Conservation (phyloP, 768 basidiomycete species). For the Sarcodon sp. region DNA sequence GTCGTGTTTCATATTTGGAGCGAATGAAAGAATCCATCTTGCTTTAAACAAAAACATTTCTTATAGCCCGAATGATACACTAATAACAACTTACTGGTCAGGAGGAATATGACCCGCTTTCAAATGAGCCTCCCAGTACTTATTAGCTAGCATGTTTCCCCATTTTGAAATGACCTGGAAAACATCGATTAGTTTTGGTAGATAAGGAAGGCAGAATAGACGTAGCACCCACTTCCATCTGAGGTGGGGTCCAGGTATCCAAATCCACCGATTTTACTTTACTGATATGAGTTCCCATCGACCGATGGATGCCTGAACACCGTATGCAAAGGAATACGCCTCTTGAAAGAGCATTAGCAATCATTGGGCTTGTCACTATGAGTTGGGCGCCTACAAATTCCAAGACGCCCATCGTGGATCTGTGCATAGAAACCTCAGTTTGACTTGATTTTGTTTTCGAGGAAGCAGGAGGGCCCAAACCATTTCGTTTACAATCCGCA, state of each 20-base stretch:
- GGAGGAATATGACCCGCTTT: conserved; percentile 85
- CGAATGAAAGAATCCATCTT: conserved; percentile 98
- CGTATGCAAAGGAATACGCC: conserved; percentile 94
- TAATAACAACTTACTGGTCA: conserved; percentile 67
- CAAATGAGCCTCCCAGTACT: conserved; percentile 96
- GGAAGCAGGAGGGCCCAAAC: conserved; percentile 27
- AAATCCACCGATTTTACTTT: conserved; percentile 96
- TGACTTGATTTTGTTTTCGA: background rate
- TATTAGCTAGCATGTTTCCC: conserved; percentile 88
- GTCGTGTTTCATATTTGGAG: conserved; percentile 86
- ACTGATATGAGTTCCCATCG: conserved; percentile 97
- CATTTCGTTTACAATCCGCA: conserved; percentile 94
- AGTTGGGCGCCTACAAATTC: conserved; percentile 56
- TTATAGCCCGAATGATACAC: background rate
- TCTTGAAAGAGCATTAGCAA: conserved; percentile 22
- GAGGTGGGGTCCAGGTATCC: conserved; percentile 95
- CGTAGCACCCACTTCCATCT: conserved; percentile 65
- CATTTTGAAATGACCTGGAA: conserved; percentile 75
- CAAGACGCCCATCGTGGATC: conserved; percentile 98
- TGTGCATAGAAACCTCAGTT: conserved; percentile 16
- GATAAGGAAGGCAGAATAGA: conserved; percentile 1
- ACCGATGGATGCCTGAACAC: conserved; percentile 94
- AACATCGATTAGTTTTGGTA: background rate
- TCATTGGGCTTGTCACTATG: background rate
- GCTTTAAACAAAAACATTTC: conserved; percentile 25